Evolutionary conservation across 345 rosid species (phyloP).

Genomic region (Eucalyptus sp.): DNA sequence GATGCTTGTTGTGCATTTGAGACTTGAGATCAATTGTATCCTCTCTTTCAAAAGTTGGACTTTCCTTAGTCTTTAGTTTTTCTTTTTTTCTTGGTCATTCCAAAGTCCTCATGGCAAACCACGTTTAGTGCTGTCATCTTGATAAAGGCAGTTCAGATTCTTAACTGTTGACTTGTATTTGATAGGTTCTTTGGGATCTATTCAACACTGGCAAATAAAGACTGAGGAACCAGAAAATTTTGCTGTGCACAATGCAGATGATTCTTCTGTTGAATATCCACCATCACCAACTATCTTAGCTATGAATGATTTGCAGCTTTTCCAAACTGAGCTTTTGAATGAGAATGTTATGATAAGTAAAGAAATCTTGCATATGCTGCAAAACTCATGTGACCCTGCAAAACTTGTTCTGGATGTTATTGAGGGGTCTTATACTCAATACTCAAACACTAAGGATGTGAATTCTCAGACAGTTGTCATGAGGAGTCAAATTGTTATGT

Average conservation of each 20-base stretch:
- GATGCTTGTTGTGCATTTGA: neutral
- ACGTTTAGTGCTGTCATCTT: neutral
- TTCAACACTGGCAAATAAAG: neutral
- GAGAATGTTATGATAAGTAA: slow-evolving; percentile 6
- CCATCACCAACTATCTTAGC: neutral
- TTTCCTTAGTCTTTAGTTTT: neutral
- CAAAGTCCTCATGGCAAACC: neutral
- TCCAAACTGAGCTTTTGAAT: neutral
- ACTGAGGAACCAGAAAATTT: slow-evolving; percentile 13
- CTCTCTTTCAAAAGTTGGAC: neutral
- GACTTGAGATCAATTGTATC: neutral
- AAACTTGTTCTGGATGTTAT: slow-evolving; percentile 38
- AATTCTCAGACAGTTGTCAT: neutral
- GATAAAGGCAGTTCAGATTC: neutral
- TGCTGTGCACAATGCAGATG: neutral
- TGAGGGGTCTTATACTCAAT: slow-evolving; percentile 10
- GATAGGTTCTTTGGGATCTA: neutral
- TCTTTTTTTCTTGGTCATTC: neutral
- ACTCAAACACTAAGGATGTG: neutral
- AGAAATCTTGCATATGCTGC: slow-evolving; percentile 3
- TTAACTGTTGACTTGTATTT: neutral
- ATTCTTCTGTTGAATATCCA: neutral
- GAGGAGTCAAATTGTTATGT: neutral
- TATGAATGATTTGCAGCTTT: neutral
- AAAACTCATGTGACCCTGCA: slow-evolving; percentile 28